Evolutionary conservation across 345 rosid species (phyloP).

Genomic region (Corymbia maculata): DNA sequence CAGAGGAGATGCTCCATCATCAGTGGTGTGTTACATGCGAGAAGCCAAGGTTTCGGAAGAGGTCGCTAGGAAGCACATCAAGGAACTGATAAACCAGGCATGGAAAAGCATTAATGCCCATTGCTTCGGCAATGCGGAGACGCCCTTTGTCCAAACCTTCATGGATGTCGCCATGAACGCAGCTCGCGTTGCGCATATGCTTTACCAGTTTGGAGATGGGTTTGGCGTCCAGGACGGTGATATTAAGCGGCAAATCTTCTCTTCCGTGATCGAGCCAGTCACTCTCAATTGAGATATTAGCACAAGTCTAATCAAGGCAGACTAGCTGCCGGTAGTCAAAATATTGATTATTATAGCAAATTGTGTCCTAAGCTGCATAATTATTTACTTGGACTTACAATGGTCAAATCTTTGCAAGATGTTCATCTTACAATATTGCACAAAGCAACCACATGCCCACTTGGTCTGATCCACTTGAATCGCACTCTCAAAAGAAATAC

Average conservation of each 20-base stretch:
- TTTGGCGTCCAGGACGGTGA: conserved; percentile 36
- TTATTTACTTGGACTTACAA: not conserved
- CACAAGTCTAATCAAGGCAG: not conserved
- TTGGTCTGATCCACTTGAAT: not conserved
- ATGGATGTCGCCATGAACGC: conserved; percentile 10
- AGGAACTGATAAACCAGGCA: conserved; percentile 7
- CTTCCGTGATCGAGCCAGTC: conserved; percentile 20
- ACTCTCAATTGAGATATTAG: not conserved
- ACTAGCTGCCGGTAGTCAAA: not conserved
- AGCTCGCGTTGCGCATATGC: conserved; percentile 26
- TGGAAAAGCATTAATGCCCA: conserved; percentile 37
- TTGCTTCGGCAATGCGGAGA: not conserved
- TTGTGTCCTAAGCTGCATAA: not conserved
- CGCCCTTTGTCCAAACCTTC: conserved; percentile 4
- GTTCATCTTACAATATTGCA: not conserved
- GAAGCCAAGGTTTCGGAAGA: conserved; percentile 26
- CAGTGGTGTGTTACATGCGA: conserved; percentile 24
- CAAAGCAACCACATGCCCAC: not conserved
- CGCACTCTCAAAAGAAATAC: not conserved
- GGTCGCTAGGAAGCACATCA: conserved; percentile 12
- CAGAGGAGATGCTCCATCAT: conserved; percentile 44
- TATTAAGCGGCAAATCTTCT: conserved; percentile 10
- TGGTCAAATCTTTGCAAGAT: not conserved
- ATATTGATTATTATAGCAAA: not conserved
- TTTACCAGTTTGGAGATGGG: conserved; percentile 40